These are phyloP conservation scores for Botrytis elliptica DNA, from an alignment of 2,329 filamentous ascomycete genomes.

Conservation along the genomic window DNA sequence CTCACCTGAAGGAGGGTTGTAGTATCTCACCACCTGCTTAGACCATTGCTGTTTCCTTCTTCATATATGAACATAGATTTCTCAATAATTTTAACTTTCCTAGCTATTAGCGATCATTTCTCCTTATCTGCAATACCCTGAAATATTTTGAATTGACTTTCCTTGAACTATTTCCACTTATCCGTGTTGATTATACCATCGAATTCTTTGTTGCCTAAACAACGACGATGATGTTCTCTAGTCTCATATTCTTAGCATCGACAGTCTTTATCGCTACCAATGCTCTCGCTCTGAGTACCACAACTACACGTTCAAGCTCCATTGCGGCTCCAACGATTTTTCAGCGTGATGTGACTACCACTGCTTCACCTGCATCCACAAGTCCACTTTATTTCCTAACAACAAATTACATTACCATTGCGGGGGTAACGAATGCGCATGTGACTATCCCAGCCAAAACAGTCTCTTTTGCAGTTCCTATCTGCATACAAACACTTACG, in stretches of 20 bases:
- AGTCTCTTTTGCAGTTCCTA: conserved; percentile 19
- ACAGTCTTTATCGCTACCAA: not conserved
- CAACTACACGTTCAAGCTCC: not conserved
- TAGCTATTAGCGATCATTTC: not conserved
- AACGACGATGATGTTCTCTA: not conserved
- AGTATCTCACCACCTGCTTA: not conserved
- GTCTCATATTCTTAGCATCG: not conserved
- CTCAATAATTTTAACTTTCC: not conserved
- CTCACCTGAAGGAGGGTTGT: not conserved
- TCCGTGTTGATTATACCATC: not conserved
- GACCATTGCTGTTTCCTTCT: not conserved
- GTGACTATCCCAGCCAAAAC: conserved; percentile 21
- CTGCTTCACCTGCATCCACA: not conserved
- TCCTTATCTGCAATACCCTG: not conserved
- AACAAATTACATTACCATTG: conserved; percentile 21
- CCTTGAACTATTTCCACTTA: not conserved
- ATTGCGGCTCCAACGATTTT: not conserved
- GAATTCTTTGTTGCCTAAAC: not conserved
- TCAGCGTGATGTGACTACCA: not conserved
- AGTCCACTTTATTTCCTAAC: conserved; percentile 20
- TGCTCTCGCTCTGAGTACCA: not conserved
- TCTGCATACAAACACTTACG: conserved; percentile 20
- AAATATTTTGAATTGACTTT: not conserved
- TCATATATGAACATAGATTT: not conserved
- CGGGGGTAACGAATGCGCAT: conserved; percentile 20